Evolutionary conservation across 208 protist genomes (phyloP), one percentile per base, ranked within the genome.

Genomic region (Leishmania mexicana): DNA sequence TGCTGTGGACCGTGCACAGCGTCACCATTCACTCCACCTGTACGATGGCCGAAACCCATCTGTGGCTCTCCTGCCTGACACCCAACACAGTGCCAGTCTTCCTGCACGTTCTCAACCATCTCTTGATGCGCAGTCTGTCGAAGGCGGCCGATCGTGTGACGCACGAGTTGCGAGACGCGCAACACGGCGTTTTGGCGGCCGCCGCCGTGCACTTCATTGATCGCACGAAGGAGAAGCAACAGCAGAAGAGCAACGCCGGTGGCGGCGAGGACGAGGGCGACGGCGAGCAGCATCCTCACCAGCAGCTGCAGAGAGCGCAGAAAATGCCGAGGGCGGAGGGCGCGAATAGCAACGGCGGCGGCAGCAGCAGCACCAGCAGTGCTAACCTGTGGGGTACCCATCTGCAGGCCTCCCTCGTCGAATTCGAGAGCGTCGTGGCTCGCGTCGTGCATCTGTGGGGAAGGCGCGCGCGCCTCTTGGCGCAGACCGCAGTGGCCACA

Each of bases 1-100:
- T 97, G 45, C 93, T 95, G 78, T 97, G 92, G 92, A 89, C 87
- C n/a, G 90, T 96, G 60, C 93, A 98, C 78, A 92, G 93, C 83
- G 92, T 95, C 42, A 95, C 93, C 21, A 90, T 97, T 19, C 87
- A 86, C 53, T 95, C 90, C 57, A 83, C 88, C 85, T 96, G 92
- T 78, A 90, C 91, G 40, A 75, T 92, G 47, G 87, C 91, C 17
- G 95, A 98, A 79, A 85, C 90, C 6, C 80, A 92, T 28, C 78
- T 95, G 79, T 98, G 95, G 93, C 81, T 96, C 60, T 53, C 74
- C 31, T 70, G 53, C 51, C 75, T 98, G 75, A 85, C 85, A 51
- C 83, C 87, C 8, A 85, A 93, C 78, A 91, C 90, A 15, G 81
- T 97, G 49, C 93, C 95, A 17, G 90, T 89, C 79, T 93, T 98